Evolutionary conservation across 1,284 basidiomycete genomes (phyloP).

Genomic region (Ceratobasidium sp.): DNA sequence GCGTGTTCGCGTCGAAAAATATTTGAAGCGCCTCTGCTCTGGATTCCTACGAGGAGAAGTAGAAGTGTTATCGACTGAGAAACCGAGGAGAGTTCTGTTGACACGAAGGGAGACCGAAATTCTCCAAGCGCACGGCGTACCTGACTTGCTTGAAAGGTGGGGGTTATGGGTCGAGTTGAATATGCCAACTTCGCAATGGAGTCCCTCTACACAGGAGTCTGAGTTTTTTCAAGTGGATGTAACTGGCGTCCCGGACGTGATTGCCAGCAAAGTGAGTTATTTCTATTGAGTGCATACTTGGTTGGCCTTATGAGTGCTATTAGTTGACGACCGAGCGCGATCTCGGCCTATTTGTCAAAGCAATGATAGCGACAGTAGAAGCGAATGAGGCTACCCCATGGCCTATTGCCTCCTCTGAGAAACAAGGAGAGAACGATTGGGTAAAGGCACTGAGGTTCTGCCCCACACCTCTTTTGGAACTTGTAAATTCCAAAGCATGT

Average conservation of each 20-base stretch:
- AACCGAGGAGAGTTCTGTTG: constrained; percentile 72
- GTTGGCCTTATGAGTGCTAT: constrained; percentile 7
- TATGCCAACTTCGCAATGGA: background rate
- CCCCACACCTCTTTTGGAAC: constrained; percentile 80
- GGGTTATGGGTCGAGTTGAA: constrained; percentile 70
- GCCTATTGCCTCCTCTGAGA: constrained; percentile 25
- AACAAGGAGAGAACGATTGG: constrained; percentile 67
- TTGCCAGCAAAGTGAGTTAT: constrained; percentile 34
- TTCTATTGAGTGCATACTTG: background rate
- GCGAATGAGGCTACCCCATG: constrained; percentile 50
- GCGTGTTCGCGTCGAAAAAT: constrained; percentile 87
- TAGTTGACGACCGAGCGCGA: constrained; percentile 75
- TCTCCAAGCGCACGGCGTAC: constrained; percentile 62
- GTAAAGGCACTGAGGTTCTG: constrained; percentile 79
- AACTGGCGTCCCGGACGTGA: constrained; percentile 55
- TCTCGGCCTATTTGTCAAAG: constrained; percentile 75
- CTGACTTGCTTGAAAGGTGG: constrained; percentile 74
- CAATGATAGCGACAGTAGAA: constrained; percentile 67
- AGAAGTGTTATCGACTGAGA: constrained; percentile 58
- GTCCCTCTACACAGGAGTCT: constrained; percentile 25
- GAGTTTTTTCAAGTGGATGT: constrained; percentile 59
- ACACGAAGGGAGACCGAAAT: constrained; percentile 70
- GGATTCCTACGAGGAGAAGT: constrained; percentile 66
- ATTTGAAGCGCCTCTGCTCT: constrained; percentile 75
- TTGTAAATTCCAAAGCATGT: constrained; percentile 93